Conservation (phyloP, 73 alveolate species). For the Tetrahymena thermophila region DNA sequence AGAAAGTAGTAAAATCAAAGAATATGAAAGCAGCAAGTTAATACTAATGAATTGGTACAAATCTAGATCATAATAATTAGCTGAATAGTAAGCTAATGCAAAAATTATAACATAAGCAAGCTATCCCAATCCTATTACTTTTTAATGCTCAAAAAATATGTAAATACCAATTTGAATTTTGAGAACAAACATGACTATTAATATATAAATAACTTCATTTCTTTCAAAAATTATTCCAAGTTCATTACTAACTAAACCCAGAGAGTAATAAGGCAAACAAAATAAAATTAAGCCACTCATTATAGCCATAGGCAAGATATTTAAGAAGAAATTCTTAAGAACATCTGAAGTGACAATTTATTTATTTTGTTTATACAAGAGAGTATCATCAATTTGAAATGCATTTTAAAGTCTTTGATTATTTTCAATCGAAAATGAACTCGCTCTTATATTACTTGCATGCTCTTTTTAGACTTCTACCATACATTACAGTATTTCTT, state of each 20-base stretch:
- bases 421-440: background rate
- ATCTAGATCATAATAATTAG: background rate
- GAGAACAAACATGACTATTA: background rate
- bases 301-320: background rate
- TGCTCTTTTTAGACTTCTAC: background rate
- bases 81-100: background rate
- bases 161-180: background rate
- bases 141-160: background rate
- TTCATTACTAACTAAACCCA: background rate
- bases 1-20: background rate
- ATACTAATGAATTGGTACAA: background rate
- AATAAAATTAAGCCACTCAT: background rate
- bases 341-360: background rate
- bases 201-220: background rate
- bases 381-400: background rate
- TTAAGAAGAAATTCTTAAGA: background rate
- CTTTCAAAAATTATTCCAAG: background rate
- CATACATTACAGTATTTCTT: background rate
- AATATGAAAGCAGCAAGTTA: background rate
- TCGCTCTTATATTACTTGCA: background rate
- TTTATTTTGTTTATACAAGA: background rate
- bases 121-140: background rate
- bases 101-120: background rate
- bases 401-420: background rate
- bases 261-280: background rate